Base-by-base conservation (phyloP, 2,329 filamentous ascomycete genomes). In the Paecilomyces dactylethromorphus region DNA sequence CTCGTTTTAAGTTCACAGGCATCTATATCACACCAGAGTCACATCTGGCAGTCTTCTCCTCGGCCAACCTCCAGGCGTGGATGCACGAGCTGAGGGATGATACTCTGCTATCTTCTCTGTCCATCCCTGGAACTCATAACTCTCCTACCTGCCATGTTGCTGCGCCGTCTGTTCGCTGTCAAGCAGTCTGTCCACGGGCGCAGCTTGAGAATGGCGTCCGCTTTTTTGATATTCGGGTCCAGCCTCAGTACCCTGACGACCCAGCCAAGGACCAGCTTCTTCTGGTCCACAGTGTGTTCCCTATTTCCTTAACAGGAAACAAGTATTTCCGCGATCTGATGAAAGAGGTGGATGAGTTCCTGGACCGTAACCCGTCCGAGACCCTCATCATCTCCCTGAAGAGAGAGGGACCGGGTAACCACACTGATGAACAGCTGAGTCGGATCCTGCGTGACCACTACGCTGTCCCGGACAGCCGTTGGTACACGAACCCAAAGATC, bases 61-160 rank as follows among this genome's bases (percentile, higher is more conserved):
- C 87, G 4, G 82, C 87, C 15, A 82, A 85, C 57, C 82, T 92
- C 55, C 72, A 85, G 62, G 76, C 81, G 56, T 96, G 94, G 94
- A 97, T 97, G 92, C 76, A 81, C 58, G 82, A 87, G 61, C 81
- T 97, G 50, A 80, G 82, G 60, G 84, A 92, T 68, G 82, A 86
- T 21, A 88, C 85, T 56, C 86, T 91, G 1, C 80, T 97, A 3
- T 89, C 90, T 1, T 83, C 88, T 2, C 84, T 99, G 55, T 94
- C 89, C 55, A 94, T 97, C 62, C 94, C 94, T 15, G 94, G 94
- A 63, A 97, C 94, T 0, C 94, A 99, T 80, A 97, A 99, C 77
- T 91, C 90, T 18, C 91, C 94, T 6, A 95, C 92, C 10, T 88
- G 85, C 76, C 83, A 95, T 79, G 83, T 85, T 54, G 92, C 94